phyloP scores from a whole-genome alignment of 495 filamentous ascomycete species.

The Lophium mytilinum region DNA sequence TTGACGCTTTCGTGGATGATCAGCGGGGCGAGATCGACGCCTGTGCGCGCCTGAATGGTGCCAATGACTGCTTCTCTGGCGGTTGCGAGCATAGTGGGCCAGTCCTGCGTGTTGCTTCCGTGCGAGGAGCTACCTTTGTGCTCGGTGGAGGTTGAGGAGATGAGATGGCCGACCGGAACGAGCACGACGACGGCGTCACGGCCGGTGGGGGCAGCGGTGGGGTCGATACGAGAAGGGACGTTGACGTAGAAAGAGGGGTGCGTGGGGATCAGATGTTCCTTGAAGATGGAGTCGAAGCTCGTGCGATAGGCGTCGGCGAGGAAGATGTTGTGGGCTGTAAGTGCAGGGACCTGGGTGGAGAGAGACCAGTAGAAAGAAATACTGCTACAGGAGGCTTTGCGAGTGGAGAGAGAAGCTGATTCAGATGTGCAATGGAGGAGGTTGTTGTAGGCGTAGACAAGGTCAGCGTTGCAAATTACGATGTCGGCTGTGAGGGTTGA shows the following conservation, averaged over 20 bases:
- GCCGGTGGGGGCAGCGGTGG: conserved; percentile 53
- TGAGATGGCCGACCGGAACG: conserved; percentile 58
- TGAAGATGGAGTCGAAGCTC: conserved; percentile 64
- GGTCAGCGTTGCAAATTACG: conserved; percentile 59
- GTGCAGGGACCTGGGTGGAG: conserved; percentile 44
- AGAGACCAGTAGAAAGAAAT: conserved; percentile 72
- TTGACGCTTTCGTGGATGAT: conserved; percentile 55
- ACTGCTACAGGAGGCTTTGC: conserved; percentile 53
- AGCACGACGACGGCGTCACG: conserved; percentile 56
- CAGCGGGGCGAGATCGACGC: conserved; percentile 35
- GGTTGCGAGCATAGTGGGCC: conserved; percentile 42
- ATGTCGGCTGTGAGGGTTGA: conserved; percentile 49
- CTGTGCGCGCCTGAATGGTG: conserved; percentile 49
- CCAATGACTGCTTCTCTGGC: conserved; percentile 46
- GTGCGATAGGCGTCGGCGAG: conserved; percentile 59
- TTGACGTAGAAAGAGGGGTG: conserved; percentile 69
- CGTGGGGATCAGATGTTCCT: conserved; percentile 50
- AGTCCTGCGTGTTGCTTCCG: conserved; percentile 40
- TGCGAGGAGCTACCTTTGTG: conserved; percentile 25
- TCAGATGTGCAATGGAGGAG: conserved; percentile 46
- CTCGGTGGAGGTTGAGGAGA: conserved; percentile 26
- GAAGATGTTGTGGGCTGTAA: conserved; percentile 67
- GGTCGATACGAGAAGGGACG: conserved; percentile 57
- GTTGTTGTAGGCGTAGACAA: conserved; percentile 62
- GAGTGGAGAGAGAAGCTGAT: conserved; percentile 40